These are phyloP conservation scores for Graphilbum ipis-grandicollis DNA, from an alignment of 2,329 filamentous ascomycete genomes.

Conservation along the genomic window DNA sequence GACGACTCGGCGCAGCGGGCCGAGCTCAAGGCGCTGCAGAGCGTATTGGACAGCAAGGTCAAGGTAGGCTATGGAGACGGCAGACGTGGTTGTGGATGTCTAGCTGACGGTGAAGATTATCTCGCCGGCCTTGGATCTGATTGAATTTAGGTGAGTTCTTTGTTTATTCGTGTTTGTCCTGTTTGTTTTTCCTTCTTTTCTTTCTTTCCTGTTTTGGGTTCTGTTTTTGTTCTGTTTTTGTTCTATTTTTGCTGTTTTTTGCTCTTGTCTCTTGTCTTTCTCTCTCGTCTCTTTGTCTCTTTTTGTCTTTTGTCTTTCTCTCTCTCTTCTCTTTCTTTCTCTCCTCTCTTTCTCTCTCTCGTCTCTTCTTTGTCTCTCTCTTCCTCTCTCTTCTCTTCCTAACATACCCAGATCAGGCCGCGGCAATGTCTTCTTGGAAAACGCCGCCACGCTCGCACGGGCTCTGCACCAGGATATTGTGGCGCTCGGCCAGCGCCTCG, in stretches of 20 bases:
- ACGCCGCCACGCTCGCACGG: conserved; percentile 68
- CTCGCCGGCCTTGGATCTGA: conserved; percentile 79
- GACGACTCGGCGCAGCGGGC: conserved; percentile 48
- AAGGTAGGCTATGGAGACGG: conserved; percentile 29
- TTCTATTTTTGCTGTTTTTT: too few relatives aligned
- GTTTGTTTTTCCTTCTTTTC: neutral
- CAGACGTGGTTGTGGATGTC: neutral
- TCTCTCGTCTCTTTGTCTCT: too few relatives aligned
- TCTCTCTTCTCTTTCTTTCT: too few relatives aligned
- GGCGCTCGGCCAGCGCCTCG: conserved; percentile 56
- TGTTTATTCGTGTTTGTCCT: neutral
- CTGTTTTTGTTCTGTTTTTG: too few relatives aligned
- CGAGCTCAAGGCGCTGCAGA: conserved; percentile 56
- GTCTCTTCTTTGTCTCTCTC: too few relatives aligned
- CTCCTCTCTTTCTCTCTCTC: too few relatives aligned
- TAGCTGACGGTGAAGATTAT: conserved; percentile 41
- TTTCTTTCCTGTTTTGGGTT: too few relatives aligned
- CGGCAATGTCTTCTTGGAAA: conserved; percentile 51
- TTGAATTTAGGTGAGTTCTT: conserved; percentile 59
- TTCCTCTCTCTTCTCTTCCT: too few relatives aligned
- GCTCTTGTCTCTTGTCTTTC: too few relatives aligned
- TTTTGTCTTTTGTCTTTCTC: too few relatives aligned
- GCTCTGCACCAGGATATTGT: conserved; percentile 72
- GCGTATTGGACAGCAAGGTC: conserved; percentile 70
- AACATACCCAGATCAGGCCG: conserved; percentile 26